phyloP scores from a whole-genome alignment of 2,329 filamentous ascomycete species.

The Cladophialophora exuberans region DNA sequence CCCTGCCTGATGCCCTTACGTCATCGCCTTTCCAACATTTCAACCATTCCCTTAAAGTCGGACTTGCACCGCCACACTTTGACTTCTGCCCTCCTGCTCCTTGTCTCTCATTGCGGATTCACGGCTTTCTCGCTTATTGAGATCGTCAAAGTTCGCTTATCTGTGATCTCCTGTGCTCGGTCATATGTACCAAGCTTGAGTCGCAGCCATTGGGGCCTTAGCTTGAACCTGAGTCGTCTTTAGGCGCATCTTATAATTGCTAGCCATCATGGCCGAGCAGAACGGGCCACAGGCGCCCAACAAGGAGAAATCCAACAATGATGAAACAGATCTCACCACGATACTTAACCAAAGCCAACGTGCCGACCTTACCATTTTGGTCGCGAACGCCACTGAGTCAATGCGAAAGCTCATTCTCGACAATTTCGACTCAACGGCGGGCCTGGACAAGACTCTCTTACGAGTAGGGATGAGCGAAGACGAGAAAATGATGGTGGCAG shows the following conservation, averaged over 20 bases:
- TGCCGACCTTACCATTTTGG: slow-evolving; percentile 46
- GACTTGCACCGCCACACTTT: slow-evolving; percentile 28
- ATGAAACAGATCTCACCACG: slow-evolving; percentile 44
- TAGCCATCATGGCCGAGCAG: slow-evolving; percentile 17
- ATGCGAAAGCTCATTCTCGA: slow-evolving; percentile 45
- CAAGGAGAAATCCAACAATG: slow-evolving; percentile 21
- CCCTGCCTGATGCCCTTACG: slow-evolving; percentile 6
- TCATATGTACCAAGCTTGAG: neutral
- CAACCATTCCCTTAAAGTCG: neutral
- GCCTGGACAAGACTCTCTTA: slow-evolving; percentile 30
- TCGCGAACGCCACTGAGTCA: slow-evolving; percentile 43
- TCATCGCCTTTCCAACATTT: slow-evolving; percentile 13
- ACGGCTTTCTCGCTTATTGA: neutral
- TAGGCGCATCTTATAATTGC: neutral
- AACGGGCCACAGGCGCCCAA: slow-evolving; percentile 5
- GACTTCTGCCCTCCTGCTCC: neutral
- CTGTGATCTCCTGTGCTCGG: neutral
- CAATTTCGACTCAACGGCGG: slow-evolving; percentile 41
- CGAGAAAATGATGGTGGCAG: slow-evolving; percentile 34
- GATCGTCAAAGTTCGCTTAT: neutral
- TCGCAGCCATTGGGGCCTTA: too few species aligned
- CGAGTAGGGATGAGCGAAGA: slow-evolving; percentile 32
- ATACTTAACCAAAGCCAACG: slow-evolving; percentile 47
- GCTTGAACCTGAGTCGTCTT: neutral
- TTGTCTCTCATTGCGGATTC: neutral